Conservation (phyloP, 2,329 filamentous ascomycete genomes). For the Nemania sp. region DNA sequence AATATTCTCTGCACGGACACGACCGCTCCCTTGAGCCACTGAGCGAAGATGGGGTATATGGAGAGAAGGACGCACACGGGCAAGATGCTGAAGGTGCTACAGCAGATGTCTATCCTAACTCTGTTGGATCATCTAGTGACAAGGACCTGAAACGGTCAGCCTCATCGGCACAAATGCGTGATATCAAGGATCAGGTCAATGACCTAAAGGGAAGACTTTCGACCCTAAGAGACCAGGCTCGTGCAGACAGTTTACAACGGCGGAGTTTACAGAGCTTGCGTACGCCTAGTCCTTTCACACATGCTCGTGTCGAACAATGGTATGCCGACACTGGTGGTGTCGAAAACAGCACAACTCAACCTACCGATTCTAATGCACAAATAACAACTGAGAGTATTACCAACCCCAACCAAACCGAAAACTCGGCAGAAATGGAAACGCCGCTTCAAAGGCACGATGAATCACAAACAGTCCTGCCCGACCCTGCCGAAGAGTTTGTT, state of each 20-base stretch:
- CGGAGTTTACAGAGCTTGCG: constrained; percentile 76
- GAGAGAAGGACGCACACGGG: constrained; percentile 31
- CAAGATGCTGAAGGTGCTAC: constrained; percentile 38
- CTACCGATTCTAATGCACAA: constrained; percentile 1
- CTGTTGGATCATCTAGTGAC: constrained; percentile 48
- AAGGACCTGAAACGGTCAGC: constrained; percentile 64
- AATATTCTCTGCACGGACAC: constrained; percentile 44
- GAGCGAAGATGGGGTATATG: constrained; percentile 54
- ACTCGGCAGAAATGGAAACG: constrained; percentile 10
- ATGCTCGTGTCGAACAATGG: constrained; percentile 63
- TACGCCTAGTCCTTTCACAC: constrained; percentile 77
- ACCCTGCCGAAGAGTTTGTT: constrained; percentile 33
- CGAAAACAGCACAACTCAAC: constrained; percentile 22
- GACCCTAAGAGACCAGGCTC: constrained; percentile 73
- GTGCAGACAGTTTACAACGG: constrained; percentile 76
- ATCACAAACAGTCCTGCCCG: constrained; percentile 35
- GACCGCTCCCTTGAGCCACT: constrained; percentile 56
- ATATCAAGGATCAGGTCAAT: constrained; percentile 81
- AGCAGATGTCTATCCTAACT: constrained; percentile 48
- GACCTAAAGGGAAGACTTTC: constrained; percentile 86
- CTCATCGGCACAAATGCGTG: constrained; percentile 73
- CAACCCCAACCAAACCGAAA: constrained; percentile 23
- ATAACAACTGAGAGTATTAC: constrained; percentile 3
- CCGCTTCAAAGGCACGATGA: constrained; percentile 32
- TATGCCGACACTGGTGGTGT: constrained; percentile 42